A percentile compares a stretch with the other conserved stretches of the same genome.
Conservation (phyloP, 129 eudicot species). For the Tagetes patula region DNA sequence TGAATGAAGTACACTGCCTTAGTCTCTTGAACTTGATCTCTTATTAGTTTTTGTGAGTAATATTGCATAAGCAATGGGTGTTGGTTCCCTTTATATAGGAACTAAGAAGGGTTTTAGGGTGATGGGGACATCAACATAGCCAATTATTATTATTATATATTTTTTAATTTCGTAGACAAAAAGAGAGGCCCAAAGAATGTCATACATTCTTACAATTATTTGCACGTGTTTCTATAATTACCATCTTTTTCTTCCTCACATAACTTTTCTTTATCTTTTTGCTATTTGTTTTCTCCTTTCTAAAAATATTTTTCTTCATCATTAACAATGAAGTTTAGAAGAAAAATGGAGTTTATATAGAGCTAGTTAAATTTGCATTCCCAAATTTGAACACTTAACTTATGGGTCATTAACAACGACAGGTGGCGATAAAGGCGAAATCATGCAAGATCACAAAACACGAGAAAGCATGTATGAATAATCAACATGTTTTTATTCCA, state of each 20-base stretch:
- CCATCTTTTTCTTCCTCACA: neutral
- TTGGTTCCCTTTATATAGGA: constrained; percentile 14
- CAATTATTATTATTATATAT: neutral
- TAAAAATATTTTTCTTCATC: neutral
- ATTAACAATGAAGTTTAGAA: neutral
- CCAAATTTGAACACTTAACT: neutral
- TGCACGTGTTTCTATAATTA: neutral
- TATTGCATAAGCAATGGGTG: neutral
- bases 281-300: neutral
- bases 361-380: neutral
- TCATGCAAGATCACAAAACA: no score
- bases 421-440: no score
- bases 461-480: no score
- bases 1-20: neutral
- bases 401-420: no score
- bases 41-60: neutral
- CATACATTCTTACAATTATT: neutral
- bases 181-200: neutral
- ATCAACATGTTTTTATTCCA: no score
- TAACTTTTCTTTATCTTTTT: neutral
- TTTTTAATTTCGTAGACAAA: neutral
- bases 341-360: neutral
- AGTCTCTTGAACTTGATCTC: neutral
- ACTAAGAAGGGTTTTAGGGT: constrained; percentile 6
- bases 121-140: neutral